Conservation (phyloP, 140 eudicot species). For the Stevia rebaudiana region DNA sequence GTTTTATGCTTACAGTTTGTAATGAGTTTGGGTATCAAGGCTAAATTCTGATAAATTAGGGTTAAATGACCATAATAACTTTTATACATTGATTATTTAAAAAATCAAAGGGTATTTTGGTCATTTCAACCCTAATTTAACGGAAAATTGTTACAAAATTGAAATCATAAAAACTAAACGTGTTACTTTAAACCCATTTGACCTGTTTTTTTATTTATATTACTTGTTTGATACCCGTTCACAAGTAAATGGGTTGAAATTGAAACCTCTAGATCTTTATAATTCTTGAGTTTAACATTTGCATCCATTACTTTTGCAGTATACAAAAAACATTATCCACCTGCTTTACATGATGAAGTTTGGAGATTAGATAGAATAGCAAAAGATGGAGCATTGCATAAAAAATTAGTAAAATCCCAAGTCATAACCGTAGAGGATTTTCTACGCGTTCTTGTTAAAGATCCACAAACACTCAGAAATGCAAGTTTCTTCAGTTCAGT, state of each 20-base stretch:
- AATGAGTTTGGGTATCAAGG: too few relatives aligned
- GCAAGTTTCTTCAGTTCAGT: slow-evolving; percentile 25
- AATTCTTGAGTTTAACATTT: neutral
- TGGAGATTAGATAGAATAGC: slow-evolving; percentile 70
- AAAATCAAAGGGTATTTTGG: too few relatives aligned
- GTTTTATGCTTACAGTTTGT: too few relatives aligned
- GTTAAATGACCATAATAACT: too few relatives aligned
- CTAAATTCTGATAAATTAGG: too few relatives aligned
- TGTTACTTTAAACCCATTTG: neutral
- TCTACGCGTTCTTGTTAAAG: slow-evolving; percentile 54
- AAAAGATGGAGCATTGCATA: slow-evolving; percentile 56
- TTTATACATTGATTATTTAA: too few relatives aligned
- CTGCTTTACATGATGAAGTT: slow-evolving; percentile 60
- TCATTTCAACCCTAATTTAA: too few relatives aligned
- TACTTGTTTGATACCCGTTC: neutral
- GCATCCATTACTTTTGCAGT: slow-evolving; percentile 32
- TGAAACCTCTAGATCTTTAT: neutral
- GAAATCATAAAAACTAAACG: too few relatives aligned
- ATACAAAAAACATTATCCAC: slow-evolving; percentile 66
- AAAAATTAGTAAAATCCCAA: slow-evolving; percentile 45
- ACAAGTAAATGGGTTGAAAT: neutral
- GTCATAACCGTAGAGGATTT: slow-evolving; percentile 54
- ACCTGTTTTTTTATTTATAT: neutral
- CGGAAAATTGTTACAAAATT: too few relatives aligned
- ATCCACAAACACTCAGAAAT: slow-evolving; percentile 49